Conservation (phyloP, 139 green algal genomes). For the Microglena sp. region DNA sequence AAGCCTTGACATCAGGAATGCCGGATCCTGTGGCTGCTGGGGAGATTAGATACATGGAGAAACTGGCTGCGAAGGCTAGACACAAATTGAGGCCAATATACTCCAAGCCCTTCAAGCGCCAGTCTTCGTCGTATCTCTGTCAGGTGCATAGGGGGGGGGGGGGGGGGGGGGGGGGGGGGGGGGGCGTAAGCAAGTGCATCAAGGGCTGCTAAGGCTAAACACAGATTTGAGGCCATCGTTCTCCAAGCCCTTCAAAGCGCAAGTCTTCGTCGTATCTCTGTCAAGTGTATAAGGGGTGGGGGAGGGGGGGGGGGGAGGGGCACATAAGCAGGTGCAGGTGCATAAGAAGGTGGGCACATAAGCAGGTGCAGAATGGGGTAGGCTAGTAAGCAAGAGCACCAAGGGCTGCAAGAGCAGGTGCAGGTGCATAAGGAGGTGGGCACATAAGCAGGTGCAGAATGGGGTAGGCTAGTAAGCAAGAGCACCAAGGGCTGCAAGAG, state of each 20-base stretch:
- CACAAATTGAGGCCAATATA: slow-evolving; percentile 35
- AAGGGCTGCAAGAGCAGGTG: slow-evolving; percentile 14
- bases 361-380: too few species aligned
- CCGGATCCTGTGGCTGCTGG: slow-evolving; percentile 41
- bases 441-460: too few species aligned
- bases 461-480: too few species aligned
- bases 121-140: slow-evolving; percentile 22
- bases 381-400: too few species aligned
- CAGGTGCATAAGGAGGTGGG: neutral
- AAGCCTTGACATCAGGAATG: slow-evolving; percentile 52
- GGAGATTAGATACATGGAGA: slow-evolving; percentile 38
- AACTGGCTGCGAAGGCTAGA: slow-evolving; percentile 30
- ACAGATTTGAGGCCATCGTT: slow-evolving; percentile 33
- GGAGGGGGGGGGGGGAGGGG: too few species aligned
- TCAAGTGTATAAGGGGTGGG: neutral
- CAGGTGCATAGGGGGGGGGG: neutral
- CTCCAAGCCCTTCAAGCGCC: slow-evolving; percentile 30
- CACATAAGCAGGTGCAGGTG: neutral
- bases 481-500: slow-evolving; percentile 8
- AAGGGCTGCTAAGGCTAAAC: slow-evolving; percentile 23
- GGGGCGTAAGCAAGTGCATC: neutral
- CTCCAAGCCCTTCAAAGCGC: slow-evolving; percentile 29
- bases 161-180: too few species aligned
- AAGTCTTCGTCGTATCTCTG: slow-evolving; percentile 23
- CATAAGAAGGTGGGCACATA: neutral